Conservation (phyloP, 495 filamentous ascomycete species). For the Sporormia fimetaria region DNA sequence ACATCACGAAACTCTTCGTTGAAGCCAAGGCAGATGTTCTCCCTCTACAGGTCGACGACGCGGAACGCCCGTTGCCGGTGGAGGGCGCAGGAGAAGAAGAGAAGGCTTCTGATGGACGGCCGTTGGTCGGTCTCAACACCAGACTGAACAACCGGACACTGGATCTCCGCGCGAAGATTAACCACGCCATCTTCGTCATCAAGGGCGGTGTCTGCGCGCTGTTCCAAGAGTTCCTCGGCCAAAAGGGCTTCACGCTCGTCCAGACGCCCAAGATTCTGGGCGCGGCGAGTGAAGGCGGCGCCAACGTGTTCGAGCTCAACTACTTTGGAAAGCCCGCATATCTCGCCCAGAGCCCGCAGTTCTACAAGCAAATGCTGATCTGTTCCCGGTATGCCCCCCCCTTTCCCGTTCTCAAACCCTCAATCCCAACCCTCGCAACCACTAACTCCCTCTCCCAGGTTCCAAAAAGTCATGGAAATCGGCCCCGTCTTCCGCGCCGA, state of each 20-base stretch:
- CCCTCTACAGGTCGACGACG: conserved; percentile 45
- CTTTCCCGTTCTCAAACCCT: too few relatives aligned
- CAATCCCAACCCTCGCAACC: too few relatives aligned
- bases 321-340: conserved; percentile 36
- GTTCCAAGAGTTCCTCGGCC: conserved; percentile 34
- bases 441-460: too few relatives aligned
- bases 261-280: conserved; percentile 35
- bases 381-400: too few relatives aligned
- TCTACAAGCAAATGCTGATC: conserved; percentile 40
- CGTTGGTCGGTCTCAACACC: conserved; percentile 34
- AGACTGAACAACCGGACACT: conserved; percentile 37
- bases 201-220: conserved; percentile 32
- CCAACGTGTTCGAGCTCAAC: conserved; percentile 36
- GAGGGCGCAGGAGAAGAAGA: conserved; percentile 30
- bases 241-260: conserved; percentile 30
- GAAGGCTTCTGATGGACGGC: conserved; percentile 28
- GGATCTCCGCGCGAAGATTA: conserved; percentile 34
- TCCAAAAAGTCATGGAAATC: conserved; percentile 36
- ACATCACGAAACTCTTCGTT: conserved; percentile 69
- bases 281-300: conserved; percentile 35
- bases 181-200: conserved; percentile 37
- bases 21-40: conserved; percentile 54
- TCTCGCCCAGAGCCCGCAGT: conserved; percentile 37
- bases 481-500: conserved; percentile 39
- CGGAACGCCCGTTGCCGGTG: conserved; percentile 31